Conservation (phyloP, 2,329 filamentous ascomycete species). For the Ascochyta rabiei region DNA sequence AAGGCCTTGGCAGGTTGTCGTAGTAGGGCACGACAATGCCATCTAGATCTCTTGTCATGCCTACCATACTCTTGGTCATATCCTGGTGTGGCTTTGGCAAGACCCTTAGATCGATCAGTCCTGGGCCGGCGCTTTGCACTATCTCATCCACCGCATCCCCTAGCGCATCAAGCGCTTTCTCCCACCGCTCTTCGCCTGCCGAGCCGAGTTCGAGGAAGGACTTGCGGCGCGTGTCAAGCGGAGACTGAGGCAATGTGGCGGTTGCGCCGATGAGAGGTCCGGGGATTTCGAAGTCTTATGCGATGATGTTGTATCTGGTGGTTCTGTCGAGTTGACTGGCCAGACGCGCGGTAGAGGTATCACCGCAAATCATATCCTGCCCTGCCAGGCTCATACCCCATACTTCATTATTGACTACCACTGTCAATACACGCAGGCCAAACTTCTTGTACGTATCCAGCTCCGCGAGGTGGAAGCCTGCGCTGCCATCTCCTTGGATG, state of each 20-base stretch:
- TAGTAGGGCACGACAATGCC: constrained; percentile 58
- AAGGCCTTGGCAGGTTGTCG: constrained; percentile 52
- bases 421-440: constrained; percentile 49
- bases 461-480: constrained; percentile 56
- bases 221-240: constrained; percentile 8
- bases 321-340: constrained; percentile 38
- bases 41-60: constrained; percentile 49
- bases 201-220: constrained; percentile 14
- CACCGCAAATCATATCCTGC: constrained; percentile 53
- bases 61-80: constrained; percentile 51
- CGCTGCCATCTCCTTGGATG: constrained; percentile 54
- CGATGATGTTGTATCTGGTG: constrained; percentile 52
- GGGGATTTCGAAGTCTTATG: constrained; percentile 47
- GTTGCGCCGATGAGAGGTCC: constrained; percentile 26
- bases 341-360: constrained; percentile 38
- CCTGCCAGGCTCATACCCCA: constrained; percentile 56
- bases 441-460: constrained; percentile 54
- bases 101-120: constrained; percentile 52
- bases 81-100: constrained; percentile 36
- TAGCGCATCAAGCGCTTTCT: constrained; percentile 26
- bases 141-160: constrained; percentile 42
- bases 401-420: constrained; percentile 53
- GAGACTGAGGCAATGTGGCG: constrained; percentile 16
- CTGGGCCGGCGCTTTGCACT: constrained; percentile 34
- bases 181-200: constrained; percentile 21